A percentile compares a stretch with the other conserved stretches of the same genome.
Conservation (phyloP, 345 rosid genomes). For the Camelina neglecta region DNA sequence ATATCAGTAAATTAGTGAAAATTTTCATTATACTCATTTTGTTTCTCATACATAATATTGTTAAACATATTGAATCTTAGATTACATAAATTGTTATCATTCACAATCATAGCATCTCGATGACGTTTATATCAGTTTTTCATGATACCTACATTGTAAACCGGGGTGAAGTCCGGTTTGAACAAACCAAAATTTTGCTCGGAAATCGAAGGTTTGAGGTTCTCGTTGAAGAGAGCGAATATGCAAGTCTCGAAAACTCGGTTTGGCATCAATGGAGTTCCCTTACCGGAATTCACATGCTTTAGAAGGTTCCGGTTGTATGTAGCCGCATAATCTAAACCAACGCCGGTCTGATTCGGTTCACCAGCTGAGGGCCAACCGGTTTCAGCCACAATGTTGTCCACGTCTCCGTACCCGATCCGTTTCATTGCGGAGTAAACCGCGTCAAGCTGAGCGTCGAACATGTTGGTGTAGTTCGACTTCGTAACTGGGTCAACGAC, state of each 20-base stretch:
- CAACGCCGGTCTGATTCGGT: conserved; percentile 60
- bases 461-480: conserved; percentile 73
- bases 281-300: conserved; percentile 80
- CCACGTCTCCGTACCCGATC: conserved; percentile 64
- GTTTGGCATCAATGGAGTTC: conserved; percentile 90
- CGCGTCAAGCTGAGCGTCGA: conserved; percentile 83
- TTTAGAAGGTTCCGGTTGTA: conserved; percentile 66
- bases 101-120: too few species aligned
- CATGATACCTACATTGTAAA: conserved; percentile 65
- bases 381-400: conserved; percentile 67
- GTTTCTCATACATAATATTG: not conserved
- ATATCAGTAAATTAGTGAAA: not conserved
- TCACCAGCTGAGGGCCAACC: conserved; percentile 79
- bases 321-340: conserved; percentile 59
- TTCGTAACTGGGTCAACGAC: conserved; percentile 48
- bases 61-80: too few species aligned
- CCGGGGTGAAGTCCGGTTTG: conserved; percentile 69
- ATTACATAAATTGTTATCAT: too few species aligned
- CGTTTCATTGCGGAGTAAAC: conserved; percentile 72
- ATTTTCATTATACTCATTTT: not conserved
- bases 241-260: conserved; percentile 70
- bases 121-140: conserved; percentile 36
- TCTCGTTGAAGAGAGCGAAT: conserved; percentile 77
- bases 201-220: conserved; percentile 62
- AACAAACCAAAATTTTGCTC: conserved; percentile 84